Conservation (phyloP, 2,329 filamentous ascomycete species). For the Meredithiella fracta region DNA sequence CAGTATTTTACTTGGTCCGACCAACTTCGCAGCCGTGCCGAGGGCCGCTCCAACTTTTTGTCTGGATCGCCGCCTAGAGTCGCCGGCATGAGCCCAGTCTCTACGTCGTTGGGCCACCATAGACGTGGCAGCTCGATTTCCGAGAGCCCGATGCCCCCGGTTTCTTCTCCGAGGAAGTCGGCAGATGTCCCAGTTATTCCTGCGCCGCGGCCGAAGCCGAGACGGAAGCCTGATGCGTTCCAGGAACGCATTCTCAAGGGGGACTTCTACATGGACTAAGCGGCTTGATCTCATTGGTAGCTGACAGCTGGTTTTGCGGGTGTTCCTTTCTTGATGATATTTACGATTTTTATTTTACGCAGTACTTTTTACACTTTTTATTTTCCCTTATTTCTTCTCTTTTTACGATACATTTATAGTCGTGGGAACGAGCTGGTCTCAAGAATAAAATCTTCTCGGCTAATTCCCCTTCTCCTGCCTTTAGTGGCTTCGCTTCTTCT, state of each 20-base stretch:
- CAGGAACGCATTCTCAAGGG: slow-evolving; percentile 95
- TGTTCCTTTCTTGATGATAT: neutral
- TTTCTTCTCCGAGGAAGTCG: slow-evolving; percentile 16
- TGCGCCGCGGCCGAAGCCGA: slow-evolving; percentile 36
- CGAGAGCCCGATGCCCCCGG: slow-evolving; percentile 18
- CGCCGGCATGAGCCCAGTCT: slow-evolving; percentile 2
- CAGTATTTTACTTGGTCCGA: slow-evolving; percentile 90
- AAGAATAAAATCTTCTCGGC: neutral
- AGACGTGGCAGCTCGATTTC: neutral
- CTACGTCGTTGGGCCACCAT: neutral
- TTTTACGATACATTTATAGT: neutral
- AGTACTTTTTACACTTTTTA: slow-evolving; percentile 6
- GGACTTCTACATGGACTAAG: slow-evolving; percentile 93
- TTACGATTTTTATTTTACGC: neutral
- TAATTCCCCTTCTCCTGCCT: neutral
- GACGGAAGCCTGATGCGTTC: slow-evolving; percentile 74
- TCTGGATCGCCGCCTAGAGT: slow-evolving; percentile 9
- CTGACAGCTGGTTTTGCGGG: neutral
- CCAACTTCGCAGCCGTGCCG: slow-evolving; percentile 80
- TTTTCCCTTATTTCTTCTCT: neutral
- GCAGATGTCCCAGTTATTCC: slow-evolving; percentile 11
- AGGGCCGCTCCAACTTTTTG: slow-evolving; percentile 12
- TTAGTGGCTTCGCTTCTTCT: neutral
- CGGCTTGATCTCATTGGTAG: neutral
- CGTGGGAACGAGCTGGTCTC: too few relatives aligned